Percentiles rank a stretch among this genome's conserved stretches.
These are phyloP conservation scores for Chaetoscypha palmicola DNA, from an alignment of 2,329 filamentous ascomycete species.

Conservation along the genomic window DNA sequence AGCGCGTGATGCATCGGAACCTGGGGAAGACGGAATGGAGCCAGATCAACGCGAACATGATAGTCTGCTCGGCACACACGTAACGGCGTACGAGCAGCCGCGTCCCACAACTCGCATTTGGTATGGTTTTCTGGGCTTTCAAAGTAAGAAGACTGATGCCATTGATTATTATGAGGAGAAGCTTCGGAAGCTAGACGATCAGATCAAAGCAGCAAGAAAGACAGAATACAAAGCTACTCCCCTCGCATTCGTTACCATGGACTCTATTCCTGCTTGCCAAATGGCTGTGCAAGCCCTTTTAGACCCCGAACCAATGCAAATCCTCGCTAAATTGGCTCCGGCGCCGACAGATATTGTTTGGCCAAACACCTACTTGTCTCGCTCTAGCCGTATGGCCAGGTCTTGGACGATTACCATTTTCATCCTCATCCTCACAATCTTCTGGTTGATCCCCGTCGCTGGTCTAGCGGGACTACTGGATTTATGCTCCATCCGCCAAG, in stretches of 20 bases:
- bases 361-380: conserved; percentile 82
- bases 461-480: conserved; percentile 74
- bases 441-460: conserved; percentile 81
- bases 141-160: conserved; percentile 70
- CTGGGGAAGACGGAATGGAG: conserved; percentile 33
- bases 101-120: conserved; percentile 68
- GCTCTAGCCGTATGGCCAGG: conserved; percentile 64
- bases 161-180: conserved; percentile 93
- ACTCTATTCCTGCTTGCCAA: conserved; percentile 84
- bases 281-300: conserved; percentile 95
- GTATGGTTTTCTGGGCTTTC: conserved; percentile 69
- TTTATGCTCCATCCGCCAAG: conserved; percentile 68
- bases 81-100: conserved; percentile 37
- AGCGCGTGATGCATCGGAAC: conserved; percentile 31
- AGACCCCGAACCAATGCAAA: conserved; percentile 78
- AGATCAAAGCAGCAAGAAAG: conserved; percentile 61
- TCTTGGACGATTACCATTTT: conserved; percentile 79
- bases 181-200: conserved; percentile 69
- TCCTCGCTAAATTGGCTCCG: conserved; percentile 80
- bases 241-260: conserved; percentile 94
- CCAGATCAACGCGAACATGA: conserved; percentile 49
- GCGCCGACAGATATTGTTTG: conserved; percentile 91
- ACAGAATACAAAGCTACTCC: conserved; percentile 73
- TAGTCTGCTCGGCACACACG: conserved; percentile 46
- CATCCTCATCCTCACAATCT: conserved; percentile 74